Evolutionary conservation across 2,329 filamentous ascomycete species (phyloP).

Genomic region (Byssothecium circinans): DNA sequence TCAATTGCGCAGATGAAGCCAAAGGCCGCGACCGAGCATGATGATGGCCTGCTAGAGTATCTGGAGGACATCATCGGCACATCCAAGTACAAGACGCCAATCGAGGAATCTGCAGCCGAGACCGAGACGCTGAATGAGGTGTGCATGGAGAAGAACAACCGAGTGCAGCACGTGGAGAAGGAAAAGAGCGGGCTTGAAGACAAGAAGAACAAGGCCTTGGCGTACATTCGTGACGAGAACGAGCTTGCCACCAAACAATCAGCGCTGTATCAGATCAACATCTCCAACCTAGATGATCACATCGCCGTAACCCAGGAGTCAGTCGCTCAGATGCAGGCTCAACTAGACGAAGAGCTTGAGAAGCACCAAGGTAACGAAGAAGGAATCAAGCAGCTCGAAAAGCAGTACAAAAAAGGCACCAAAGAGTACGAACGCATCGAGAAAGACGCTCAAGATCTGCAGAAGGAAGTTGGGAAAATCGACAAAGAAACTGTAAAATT

Average conservation of each 20-base stretch:
- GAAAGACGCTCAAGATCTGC: constrained; percentile 74
- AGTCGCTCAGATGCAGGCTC: constrained; percentile 83
- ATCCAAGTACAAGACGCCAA: constrained; percentile 95
- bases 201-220: constrained; percentile 92
- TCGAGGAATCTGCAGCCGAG: constrained; percentile 88
- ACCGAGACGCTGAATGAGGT: constrained; percentile 93
- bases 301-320: constrained; percentile 86
- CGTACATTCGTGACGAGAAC: constrained; percentile 89
- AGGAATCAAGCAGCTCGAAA: constrained; percentile 85
- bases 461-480: constrained; percentile 87
- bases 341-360: constrained; percentile 83
- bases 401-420: constrained; percentile 76
- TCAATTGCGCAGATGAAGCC: constrained; percentile 99
- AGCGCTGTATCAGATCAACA: constrained; percentile 88
- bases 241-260: constrained; percentile 88
- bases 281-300: constrained; percentile 86
- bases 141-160: constrained; percentile 90
- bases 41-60: constrained; percentile 94
- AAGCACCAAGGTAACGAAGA: constrained; percentile 90
- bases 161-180: constrained; percentile 97
- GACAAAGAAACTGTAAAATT: constrained; percentile 98
- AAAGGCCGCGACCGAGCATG: constrained; percentile 91
- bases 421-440: constrained; percentile 83
- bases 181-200: constrained; percentile 91
- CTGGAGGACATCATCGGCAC: constrained; percentile 98